phyloP scores from a whole-genome alignment of 208 protist species.

The Angomonas ambiguus region DNA sequence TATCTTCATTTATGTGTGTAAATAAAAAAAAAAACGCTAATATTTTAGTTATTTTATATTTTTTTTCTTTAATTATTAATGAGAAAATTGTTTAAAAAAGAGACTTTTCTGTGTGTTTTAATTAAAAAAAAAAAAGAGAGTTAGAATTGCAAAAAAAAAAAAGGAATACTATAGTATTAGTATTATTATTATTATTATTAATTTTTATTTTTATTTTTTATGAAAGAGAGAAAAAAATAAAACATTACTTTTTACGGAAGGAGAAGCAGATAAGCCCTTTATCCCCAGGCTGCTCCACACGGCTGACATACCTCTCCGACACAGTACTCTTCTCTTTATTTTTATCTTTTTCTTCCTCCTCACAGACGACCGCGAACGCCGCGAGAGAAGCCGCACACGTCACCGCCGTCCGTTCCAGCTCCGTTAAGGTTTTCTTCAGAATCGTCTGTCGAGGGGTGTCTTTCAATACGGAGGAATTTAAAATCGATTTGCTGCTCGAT shows the following conservation, averaged over 20 bases:
- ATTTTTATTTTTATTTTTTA: conserved; percentile 4
- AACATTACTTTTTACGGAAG: conserved; percentile 1
- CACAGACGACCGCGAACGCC: conserved; percentile 25
- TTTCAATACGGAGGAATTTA: conserved; percentile 21
- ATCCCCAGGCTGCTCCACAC: background rate
- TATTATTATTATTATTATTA: background rate
- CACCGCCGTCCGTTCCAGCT: background rate
- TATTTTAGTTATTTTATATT: no score
- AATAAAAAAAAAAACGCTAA: conserved; percentile 8
- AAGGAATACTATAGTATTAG: background rate
- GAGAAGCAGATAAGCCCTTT: background rate
- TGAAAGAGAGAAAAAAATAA: conserved; percentile 6
- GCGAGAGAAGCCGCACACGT: conserved; percentile 20
- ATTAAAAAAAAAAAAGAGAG: conserved; percentile 12
- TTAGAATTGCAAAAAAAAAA: background rate
- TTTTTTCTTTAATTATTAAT: no score
- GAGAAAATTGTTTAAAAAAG: no score
- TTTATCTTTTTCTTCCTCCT: conserved; percentile 19
- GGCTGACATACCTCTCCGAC: background rate
- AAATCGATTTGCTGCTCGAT: conserved; percentile 41
- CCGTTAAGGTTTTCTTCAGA: background rate
- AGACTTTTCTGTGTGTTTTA: no score
- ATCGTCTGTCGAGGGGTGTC: conserved; percentile 29
- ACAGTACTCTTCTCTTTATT: no score
- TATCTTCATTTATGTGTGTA: conserved; percentile 1